Percentiles rank a stretch among this genome's conserved stretches.
Evolutionary conservation across 768 basidiomycete species (phyloP).

Genomic region (Rhizopogon vulgaris): DNA sequence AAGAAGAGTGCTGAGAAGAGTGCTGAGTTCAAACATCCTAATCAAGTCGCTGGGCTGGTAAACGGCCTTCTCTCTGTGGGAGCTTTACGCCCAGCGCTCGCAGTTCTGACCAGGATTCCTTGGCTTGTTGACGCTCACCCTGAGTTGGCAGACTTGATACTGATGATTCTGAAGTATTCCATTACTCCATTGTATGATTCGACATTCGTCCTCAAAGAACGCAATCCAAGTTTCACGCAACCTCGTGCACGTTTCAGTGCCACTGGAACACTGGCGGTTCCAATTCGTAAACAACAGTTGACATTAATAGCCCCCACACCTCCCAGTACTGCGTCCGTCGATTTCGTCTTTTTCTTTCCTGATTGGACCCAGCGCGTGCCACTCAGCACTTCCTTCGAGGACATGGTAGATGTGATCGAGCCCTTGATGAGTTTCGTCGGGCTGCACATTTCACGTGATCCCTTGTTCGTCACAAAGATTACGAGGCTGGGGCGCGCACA

Average conservation of each 20-base stretch:
- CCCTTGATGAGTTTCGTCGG: slow-evolving; percentile 78
- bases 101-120: slow-evolving; percentile 75
- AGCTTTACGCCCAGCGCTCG: slow-evolving; percentile 69
- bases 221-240: slow-evolving; percentile 54
- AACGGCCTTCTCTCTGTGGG: slow-evolving; percentile 82
- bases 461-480: slow-evolving; percentile 72
- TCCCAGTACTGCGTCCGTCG: slow-evolving; percentile 63
- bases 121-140: slow-evolving; percentile 80
- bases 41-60: slow-evolving; percentile 79
- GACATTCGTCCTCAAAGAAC: slow-evolving; percentile 46
- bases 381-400: slow-evolving; percentile 54
- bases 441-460: slow-evolving; percentile 74
- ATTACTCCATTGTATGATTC: slow-evolving; percentile 61
- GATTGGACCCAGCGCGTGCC: slow-evolving; percentile 74
- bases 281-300: slow-evolving; percentile 57
- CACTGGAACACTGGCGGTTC: slow-evolving; percentile 45
- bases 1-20: slow-evolving; percentile 30
- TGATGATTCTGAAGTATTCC: slow-evolving; percentile 68
- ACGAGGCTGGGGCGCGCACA: slow-evolving; percentile 70
- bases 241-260: slow-evolving; percentile 61
- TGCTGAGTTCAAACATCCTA: slow-evolving; percentile 37
- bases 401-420: slow-evolving; percentile 70
- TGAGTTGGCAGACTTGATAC: slow-evolving; percentile 81
- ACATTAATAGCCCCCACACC: slow-evolving; percentile 78
- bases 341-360: slow-evolving; percentile 90